Evolutionary conservation across 2,329 filamentous ascomycete genomes (phyloP), one percentile per base, ranked within the genome.

Genomic region (Zasmidium cellare): DNA sequence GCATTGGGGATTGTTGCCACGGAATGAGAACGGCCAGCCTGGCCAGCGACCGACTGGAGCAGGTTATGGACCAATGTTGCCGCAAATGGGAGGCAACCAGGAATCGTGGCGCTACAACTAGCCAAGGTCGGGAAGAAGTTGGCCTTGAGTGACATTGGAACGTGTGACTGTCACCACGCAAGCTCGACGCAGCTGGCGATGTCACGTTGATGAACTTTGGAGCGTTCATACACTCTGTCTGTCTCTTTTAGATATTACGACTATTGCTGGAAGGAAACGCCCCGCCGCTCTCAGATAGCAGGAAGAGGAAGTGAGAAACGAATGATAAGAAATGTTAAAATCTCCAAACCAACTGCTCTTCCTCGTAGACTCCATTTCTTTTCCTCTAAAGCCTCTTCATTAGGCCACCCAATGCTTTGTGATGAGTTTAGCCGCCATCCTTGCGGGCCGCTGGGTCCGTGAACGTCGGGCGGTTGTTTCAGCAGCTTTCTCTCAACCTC

Each of bases 41-140:
- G n/a, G n/a, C n/a, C n/a, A n/a, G n/a, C n/a, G n/a, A n/a, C n/a
- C n/a, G n/a, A n/a, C n/a, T n/a, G n/a, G n/a, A n/a, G n/a, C n/a
- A n/a, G n/a, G n/a, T n/a, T 65, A 62, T 31, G 63, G 64, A 11
- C 67, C 69, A 3, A 69, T 66, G 63, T 61, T 70, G 41, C 69
- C 69, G 22, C 67, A 70, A 53, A 71, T 71, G 69, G 59, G 65
- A 23, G 56, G 59, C 12, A 62, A 59, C 11, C 54, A 65, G 46
- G 67, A 69, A 57, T 66, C 66, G 48, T 69, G 64, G 64, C 60
- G 64, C 28, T 68, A 68, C 46, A 65, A 68, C 22, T 67, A 56
- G 57, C 23, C 23, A 44, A 49, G 22, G 14, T 23, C 22, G 5
- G 11, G 5, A 14, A 24, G 7, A n/a, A 9, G 2, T 35, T 25